Evolutionary conservation across 1,139 yeast genomes (phyloP).

Genomic region (Yarrowia galli): DNA sequence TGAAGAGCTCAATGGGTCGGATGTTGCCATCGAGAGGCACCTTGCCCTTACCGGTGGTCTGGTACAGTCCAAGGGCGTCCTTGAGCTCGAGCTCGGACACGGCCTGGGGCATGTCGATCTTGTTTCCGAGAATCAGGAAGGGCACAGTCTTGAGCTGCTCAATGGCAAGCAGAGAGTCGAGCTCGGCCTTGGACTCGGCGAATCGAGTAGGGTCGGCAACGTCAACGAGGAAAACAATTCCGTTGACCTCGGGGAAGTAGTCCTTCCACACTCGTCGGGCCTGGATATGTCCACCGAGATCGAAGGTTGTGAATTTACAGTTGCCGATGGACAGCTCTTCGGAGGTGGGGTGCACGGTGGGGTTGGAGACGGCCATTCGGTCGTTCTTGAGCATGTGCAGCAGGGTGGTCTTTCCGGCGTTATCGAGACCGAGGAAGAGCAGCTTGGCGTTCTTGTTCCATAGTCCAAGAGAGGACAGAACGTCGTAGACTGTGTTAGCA

Average conservation of each 20-base stretch:
- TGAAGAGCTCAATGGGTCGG: conserved; percentile 94
- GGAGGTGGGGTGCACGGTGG: conserved; percentile 96
- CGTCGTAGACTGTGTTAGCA: conserved; percentile 71
- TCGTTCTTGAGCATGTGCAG: conserved; percentile 97
- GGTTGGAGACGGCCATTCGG: conserved; percentile 95
- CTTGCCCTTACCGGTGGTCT: conserved; percentile 87
- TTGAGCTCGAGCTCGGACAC: conserved; percentile 95
- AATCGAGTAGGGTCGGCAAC: conserved; percentile 97
- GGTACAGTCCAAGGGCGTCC: conserved; percentile 84
- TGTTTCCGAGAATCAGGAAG: conserved; percentile 92
- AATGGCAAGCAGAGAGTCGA: conserved; percentile 89
- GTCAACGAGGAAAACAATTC: conserved; percentile 94
- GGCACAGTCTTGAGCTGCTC: conserved; percentile 92
- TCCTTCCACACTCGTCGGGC: conserved; percentile 99
- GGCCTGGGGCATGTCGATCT: conserved; percentile 92
- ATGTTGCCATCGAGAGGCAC: conserved; percentile 72
- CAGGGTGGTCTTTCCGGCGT: conserved; percentile 97
- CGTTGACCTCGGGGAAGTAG: conserved; percentile 98
- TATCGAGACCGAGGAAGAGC: conserved; percentile 93
- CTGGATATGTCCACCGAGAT: conserved; percentile 97
- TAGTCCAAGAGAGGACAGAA: conserved; percentile 89
- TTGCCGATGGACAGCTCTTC: conserved; percentile 97
- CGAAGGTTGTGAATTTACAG: conserved; percentile 96
- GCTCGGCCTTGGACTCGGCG: conserved; percentile 91
- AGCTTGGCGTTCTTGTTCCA: conserved; percentile 98